Conservation (phyloP, 2,329 filamentous ascomycete species). For the Phyllosticta ampelicida region DNA sequence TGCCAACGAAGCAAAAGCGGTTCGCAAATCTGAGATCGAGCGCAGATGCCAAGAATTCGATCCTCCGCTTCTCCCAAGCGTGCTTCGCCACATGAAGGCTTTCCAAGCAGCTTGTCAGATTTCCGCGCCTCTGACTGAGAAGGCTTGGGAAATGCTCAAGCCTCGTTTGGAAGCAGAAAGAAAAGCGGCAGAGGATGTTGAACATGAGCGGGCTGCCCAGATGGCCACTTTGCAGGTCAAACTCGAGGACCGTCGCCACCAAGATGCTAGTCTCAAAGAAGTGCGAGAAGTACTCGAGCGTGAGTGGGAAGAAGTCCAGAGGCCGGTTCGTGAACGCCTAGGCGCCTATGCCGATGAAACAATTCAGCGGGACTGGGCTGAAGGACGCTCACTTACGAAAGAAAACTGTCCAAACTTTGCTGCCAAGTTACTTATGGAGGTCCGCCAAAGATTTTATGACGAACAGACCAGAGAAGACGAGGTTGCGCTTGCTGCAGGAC, state of each 20-base stretch:
- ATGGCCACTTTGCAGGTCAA: slow-evolving; percentile 35
- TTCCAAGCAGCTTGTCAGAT: slow-evolving; percentile 66
- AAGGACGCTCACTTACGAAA: slow-evolving; percentile 51
- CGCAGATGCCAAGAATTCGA: slow-evolving; percentile 54
- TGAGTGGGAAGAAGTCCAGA: slow-evolving; percentile 62
- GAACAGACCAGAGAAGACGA: slow-evolving; percentile 45
- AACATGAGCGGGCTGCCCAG: slow-evolving; percentile 40
- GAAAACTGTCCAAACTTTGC: slow-evolving; percentile 59
- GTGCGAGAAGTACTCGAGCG: slow-evolving; percentile 52
- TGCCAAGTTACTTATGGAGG: slow-evolving; percentile 56
- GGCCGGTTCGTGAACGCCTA: slow-evolving; percentile 54
- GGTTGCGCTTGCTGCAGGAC: slow-evolving; percentile 15
- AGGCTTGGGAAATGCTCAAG: slow-evolving; percentile 58
- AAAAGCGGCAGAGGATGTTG: slow-evolving; percentile 49
- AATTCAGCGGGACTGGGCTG: slow-evolving; percentile 54
- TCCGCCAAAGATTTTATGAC: slow-evolving; percentile 56
- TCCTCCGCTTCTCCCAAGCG: slow-evolving; percentile 51
- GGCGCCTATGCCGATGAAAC: slow-evolving; percentile 58
- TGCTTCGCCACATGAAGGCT: slow-evolving; percentile 59
- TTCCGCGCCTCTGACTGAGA: slow-evolving; percentile 54
- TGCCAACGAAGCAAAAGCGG: slow-evolving; percentile 52
- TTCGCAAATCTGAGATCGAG: slow-evolving; percentile 60
- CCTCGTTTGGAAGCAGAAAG: slow-evolving; percentile 57
- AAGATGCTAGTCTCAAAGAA: slow-evolving; percentile 40
- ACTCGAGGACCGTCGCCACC: slow-evolving; percentile 35